Percentiles rank a stretch among this genome's conserved stretches.
Conservation (phyloP, 306 rosid genomes). For the Elaeagnus macrophylla region DNA sequence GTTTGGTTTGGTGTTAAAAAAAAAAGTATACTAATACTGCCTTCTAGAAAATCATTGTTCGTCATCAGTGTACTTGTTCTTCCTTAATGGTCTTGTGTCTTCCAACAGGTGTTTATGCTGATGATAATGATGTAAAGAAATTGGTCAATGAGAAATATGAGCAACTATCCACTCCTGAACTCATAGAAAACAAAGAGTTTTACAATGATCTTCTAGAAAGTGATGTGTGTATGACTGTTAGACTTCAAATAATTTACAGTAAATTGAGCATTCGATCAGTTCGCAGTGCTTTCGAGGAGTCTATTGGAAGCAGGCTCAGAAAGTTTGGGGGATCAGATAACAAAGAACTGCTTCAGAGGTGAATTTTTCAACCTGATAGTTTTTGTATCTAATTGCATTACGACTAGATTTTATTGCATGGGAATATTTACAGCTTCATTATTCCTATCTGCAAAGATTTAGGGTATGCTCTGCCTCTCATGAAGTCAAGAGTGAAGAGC, state of each 20-base stretch:
- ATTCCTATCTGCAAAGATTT: no score
- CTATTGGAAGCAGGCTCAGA: constrained; percentile 66
- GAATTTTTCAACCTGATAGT: constrained; percentile 14
- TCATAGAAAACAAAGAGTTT: constrained; percentile 51
- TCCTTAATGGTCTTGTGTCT: constrained; percentile 4
- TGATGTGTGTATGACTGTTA: constrained; percentile 68
- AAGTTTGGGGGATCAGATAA: constrained; percentile 66
- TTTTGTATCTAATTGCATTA: not conserved
- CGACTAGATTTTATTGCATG: no score
- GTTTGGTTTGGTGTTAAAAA: no score
- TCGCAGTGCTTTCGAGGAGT: constrained; percentile 79
- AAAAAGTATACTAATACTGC: not conserved
- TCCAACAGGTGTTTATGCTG: constrained; percentile 73
- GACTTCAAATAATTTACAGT: constrained; percentile 78
- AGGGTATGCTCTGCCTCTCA: no score
- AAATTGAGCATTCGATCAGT: constrained; percentile 81
- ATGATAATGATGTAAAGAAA: constrained; percentile 42
- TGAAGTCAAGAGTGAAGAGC: no score
- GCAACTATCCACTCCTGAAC: constrained; percentile 38
- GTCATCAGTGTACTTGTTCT: not conserved
- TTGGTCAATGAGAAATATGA: constrained; percentile 49
- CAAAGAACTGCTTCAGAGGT: constrained; percentile 77
- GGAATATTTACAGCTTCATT: no score
- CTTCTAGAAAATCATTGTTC: not conserved
- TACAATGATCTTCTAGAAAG: constrained; percentile 53